Base-by-base conservation (phyloP, 2,329 filamentous ascomycete genomes). In the Emmonsiellopsis sp. region DNA sequence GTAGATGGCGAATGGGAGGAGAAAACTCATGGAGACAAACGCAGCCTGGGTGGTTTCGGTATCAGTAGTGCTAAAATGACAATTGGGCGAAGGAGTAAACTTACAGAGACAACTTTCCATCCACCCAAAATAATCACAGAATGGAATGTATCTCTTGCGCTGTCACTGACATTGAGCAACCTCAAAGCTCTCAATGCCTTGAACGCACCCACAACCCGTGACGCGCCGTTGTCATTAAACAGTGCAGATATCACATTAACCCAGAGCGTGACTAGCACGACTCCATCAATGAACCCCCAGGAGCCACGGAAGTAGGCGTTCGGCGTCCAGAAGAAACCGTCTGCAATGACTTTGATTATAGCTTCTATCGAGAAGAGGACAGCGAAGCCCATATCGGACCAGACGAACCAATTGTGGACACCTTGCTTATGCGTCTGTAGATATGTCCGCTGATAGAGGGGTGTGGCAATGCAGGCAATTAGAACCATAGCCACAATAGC, bases 401-500 rank as follows among this genome's bases (percentile, higher is more conserved):
- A 97, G 5, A 94, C 87, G 66, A 96, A 97, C 93, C 94, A 98
- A 64, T 92, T 93, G 54, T 77, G 78, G 45, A 81, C 74, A 55
- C 76, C 83, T 64, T 82, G 83, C 1, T 70, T 65, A 55, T 83
- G 78, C 5, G 69, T 74, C 51, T 80, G 68, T 62, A 91, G 92
- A 65, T 96, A 94, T 61, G 90, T 79, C 66, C 87, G 89, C 67
- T 98, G 93, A 66, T 94, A 98, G 13, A 98, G 75, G 0, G 93
- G 93, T 1, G 93, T 98, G 1, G 91, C 95, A 50, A 97, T 79
- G 65, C 92, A 98, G 32, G 93, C 93, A 50, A 98, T 79, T 44
- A 96, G 72, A n/a, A 98, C 93, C 94, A 98, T 98, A 50, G 89
- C 88, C 42, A 97, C 88, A 58, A 98, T 96, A 11, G 89, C 87